These are phyloP conservation scores for Amaranthus hypochondriacus DNA, from an alignment of 148 eudicot species.

Conservation along the genomic window DNA sequence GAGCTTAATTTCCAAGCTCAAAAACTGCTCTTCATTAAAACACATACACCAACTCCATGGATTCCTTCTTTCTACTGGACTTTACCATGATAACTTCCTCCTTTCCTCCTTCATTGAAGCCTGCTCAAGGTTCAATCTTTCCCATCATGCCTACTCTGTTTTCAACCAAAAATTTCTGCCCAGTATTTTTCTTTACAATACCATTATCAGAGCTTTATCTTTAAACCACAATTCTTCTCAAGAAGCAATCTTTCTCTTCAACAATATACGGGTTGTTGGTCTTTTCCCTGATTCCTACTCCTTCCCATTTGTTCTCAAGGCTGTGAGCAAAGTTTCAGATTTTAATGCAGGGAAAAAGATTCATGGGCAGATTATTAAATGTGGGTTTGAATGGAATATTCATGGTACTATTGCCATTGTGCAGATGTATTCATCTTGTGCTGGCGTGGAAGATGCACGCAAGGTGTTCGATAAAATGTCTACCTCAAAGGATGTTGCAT, in stretches of 20 bases:
- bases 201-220: conserved; percentile 41
- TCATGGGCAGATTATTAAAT: conserved; percentile 39
- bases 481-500: conserved; percentile 27
- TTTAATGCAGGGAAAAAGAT: conserved; percentile 32
- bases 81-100: conserved; percentile 27
- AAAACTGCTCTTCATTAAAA: conserved; percentile 17
- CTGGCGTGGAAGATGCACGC: conserved; percentile 32
- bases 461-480: conserved; percentile 50
- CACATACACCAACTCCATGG: conserved; percentile 38
- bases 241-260: conserved; percentile 33
- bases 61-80: conserved; percentile 22
- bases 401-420: conserved; percentile 37
- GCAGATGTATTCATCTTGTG: conserved; percentile 32
- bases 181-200: conserved; percentile 36
- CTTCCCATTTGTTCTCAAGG: conserved; percentile 45
- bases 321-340: conserved; percentile 28
- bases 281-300: conserved; percentile 43
- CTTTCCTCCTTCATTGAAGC: conserved; percentile 31
- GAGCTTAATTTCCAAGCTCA: conserved; percentile 18
- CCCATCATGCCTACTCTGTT: conserved; percentile 21
- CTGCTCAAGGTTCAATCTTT: conserved; percentile 31
- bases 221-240: conserved; percentile 22
- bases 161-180: conserved; percentile 23
- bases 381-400: conserved; percentile 31
- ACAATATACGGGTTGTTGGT: conserved; percentile 25